phyloP scores from a whole-genome alignment of 2,329 filamentous ascomycete genomes.

The Fusarium irregulare region DNA sequence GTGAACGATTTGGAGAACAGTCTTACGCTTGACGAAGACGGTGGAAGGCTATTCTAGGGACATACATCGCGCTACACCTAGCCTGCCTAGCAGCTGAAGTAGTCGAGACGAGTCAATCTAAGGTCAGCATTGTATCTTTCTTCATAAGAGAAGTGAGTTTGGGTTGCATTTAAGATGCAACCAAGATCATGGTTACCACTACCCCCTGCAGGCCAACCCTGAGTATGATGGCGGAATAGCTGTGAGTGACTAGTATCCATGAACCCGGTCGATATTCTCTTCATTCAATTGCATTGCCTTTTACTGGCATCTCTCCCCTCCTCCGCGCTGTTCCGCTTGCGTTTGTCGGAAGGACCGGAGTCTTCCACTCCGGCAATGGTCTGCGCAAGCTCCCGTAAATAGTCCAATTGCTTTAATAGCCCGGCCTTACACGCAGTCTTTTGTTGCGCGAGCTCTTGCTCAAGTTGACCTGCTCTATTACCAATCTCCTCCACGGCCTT shows the following conservation, averaged over 20 bases:
- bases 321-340: neutral
- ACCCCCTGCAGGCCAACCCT: neutral
- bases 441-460: neutral
- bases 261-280: neutral
- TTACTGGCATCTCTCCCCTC: neutral
- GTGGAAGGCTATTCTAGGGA: neutral
- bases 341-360: neutral
- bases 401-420: neutral
- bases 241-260: neutral
- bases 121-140: neutral
- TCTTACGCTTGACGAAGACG: neutral
- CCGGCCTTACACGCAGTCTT: neutral
- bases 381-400: neutral
- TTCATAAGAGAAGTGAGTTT: neutral
- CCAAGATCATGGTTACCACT: neutral
- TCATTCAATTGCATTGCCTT: neutral
- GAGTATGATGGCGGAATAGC: neutral
- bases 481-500: neutral
- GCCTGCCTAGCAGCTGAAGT: neutral
- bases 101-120: neutral
- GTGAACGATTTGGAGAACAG: slow-evolving; percentile 5
- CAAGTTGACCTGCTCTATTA: neutral
- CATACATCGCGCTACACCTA: neutral
- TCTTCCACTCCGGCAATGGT: neutral
- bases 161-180: neutral